These are phyloP conservation scores for Lyophyllum decastes DNA, from an alignment of 768 basidiomycete species.

Conservation along the genomic window DNA sequence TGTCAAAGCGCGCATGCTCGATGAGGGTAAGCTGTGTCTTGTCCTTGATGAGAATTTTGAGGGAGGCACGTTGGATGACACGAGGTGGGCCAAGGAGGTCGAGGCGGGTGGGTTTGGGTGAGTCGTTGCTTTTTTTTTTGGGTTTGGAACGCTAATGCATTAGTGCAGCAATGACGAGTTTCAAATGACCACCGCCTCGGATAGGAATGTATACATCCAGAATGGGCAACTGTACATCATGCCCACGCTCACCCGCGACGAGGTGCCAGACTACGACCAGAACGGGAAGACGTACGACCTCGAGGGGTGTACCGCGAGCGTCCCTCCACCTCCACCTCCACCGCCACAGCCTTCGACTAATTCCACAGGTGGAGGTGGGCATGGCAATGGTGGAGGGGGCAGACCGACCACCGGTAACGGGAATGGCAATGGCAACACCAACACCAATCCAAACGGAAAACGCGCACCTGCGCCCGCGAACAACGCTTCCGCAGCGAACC, in stretches of 20 bases:
- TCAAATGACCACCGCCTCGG: slow-evolving; percentile 68
- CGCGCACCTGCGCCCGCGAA: not conserved
- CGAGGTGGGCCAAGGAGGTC: slow-evolving; percentile 68
- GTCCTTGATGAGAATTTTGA: slow-evolving; percentile 77
- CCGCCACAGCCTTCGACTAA: not conserved
- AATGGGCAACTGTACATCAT: slow-evolving; percentile 76
- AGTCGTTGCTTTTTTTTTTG: too few species aligned
- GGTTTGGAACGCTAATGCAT: too few species aligned
- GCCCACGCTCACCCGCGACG: slow-evolving; percentile 76
- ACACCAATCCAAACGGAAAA: not conserved
- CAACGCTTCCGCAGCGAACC: slow-evolving; percentile 18
- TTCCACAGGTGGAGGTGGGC: not conserved
- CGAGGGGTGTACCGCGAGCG: slow-evolving; percentile 56
- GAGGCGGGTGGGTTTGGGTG: slow-evolving; percentile 77
- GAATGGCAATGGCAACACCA: not conserved
- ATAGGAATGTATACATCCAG: slow-evolving; percentile 65
- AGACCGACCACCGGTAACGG: not conserved
- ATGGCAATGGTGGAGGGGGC: not conserved
- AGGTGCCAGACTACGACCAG: slow-evolving; percentile 43
- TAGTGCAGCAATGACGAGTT: slow-evolving; percentile 64
- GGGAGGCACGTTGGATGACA: slow-evolving; percentile 41
- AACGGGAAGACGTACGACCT: slow-evolving; percentile 69
- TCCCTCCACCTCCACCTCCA: slow-evolving; percentile 1
- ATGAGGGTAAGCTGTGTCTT: slow-evolving; percentile 50
- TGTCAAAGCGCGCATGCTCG: slow-evolving; percentile 38